Percentiles rank a stretch among this genome's conserved stretches.
These are phyloP conservation scores for Pseudogymnoascus sp. DNA, from an alignment of 2,329 filamentous ascomycete species.

Conservation along the genomic window DNA sequence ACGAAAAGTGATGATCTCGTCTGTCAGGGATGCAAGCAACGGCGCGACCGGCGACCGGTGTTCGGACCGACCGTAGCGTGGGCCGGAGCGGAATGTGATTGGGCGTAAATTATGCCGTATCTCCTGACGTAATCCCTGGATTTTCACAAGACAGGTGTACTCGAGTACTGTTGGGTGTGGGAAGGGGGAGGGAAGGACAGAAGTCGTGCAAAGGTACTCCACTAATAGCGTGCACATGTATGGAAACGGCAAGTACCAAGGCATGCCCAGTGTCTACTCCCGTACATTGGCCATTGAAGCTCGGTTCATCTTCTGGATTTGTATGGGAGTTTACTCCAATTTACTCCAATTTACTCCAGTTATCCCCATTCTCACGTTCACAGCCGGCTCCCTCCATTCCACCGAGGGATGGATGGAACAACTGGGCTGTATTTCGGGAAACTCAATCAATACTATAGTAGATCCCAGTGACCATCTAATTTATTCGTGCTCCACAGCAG, in stretches of 20 bases:
- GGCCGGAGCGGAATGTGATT: background rate
- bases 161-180: background rate
- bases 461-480: background rate
- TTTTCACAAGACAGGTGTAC: conserved; percentile 6
- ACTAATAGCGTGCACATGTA: background rate
- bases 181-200: too few relatives aligned
- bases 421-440: background rate
- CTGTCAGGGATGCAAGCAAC: conserved; percentile 8
- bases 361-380: conserved; percentile 1
- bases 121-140: conserved; percentile 9
- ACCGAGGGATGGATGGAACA: background rate
- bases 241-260: background rate
- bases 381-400: background rate
- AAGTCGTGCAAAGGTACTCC: background rate
- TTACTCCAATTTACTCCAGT: conserved; percentile 7
- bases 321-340: background rate
- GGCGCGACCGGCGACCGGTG: background rate
- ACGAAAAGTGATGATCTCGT: conserved; percentile 7
- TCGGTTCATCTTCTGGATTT: background rate
- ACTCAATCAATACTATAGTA: too few relatives aligned
- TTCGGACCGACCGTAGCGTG: conserved; percentile 5
- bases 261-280: background rate
- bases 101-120: background rate
- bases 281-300: background rate
- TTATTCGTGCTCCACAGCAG: background rate